Evolutionary conservation across 2,329 filamentous ascomycete species (phyloP).

Genomic region (Lomentospora prolificans): DNA sequence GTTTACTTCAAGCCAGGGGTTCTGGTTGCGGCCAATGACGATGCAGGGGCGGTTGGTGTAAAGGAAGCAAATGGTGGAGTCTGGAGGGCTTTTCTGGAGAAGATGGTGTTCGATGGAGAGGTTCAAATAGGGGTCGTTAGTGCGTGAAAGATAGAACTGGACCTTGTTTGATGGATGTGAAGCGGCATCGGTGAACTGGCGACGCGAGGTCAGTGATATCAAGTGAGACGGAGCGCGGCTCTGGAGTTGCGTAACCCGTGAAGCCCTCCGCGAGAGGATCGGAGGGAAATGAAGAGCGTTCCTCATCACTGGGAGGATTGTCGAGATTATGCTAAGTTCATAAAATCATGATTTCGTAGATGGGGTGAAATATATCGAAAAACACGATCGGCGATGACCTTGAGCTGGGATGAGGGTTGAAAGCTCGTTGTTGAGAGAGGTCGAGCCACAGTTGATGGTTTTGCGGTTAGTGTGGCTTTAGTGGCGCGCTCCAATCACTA

Average conservation of each 20-base stretch:
- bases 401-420: neutral
- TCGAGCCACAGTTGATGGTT: neutral
- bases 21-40: slow-evolving; percentile 92
- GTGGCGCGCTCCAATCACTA: neutral
- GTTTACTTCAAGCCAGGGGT: slow-evolving; percentile 90
- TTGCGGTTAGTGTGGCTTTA: neutral
- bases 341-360: no score
- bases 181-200: slow-evolving; percentile 27
- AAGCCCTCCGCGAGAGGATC: neutral
- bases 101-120: slow-evolving; percentile 91
- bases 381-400: neutral
- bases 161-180: slow-evolving; percentile 34
- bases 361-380: no score
- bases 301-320: slow-evolving; percentile 3
- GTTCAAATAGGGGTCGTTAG: slow-evolving; percentile 72
- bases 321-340: neutral
- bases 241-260: neutral
- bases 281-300: neutral
- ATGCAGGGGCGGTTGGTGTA: slow-evolving; percentile 84
- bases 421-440: neutral
- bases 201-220: slow-evolving; percentile 9
- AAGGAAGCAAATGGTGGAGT: slow-evolving; percentile 72
- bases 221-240: neutral
- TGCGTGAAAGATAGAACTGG: slow-evolving; percentile 64
- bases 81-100: slow-evolving; percentile 59